A percentile compares a stretch with the other conserved stretches of the same genome.
Conservation (phyloP, 2,329 filamentous ascomycete genomes). For the Dactylellina parvicollis region DNA sequence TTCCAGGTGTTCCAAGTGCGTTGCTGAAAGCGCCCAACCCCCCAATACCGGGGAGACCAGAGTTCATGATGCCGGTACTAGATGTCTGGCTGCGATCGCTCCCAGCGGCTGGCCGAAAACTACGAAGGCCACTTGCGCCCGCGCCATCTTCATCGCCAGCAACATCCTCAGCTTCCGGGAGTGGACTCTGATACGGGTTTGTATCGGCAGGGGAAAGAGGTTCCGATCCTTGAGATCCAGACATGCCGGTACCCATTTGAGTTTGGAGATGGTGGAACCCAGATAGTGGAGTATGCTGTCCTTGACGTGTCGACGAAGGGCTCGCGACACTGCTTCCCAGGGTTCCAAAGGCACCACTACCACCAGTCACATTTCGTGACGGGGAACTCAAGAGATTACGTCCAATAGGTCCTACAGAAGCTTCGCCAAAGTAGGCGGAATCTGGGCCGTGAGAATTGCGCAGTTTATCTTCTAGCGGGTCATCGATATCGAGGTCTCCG, state of each 20-base stretch:
- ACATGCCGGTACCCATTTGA: constrained; percentile 60
- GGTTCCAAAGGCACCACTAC: constrained; percentile 66
- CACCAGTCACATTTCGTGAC: constrained; percentile 58
- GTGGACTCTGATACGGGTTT: constrained; percentile 93
- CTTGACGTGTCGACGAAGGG: constrained; percentile 68
- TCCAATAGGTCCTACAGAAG: constrained; percentile 60
- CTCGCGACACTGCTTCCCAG: constrained; percentile 68
- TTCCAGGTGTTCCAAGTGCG: constrained; percentile 72
- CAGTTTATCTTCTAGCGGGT: constrained; percentile 65
- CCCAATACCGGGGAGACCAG: constrained; percentile 70
- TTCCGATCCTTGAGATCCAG: constrained; percentile 66
- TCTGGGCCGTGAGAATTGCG: constrained; percentile 61
- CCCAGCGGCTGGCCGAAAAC: constrained; percentile 69
- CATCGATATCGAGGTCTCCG: constrained; percentile 77
- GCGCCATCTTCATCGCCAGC: constrained; percentile 69
- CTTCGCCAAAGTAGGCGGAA: constrained; percentile 29
- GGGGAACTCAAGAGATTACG: constrained; percentile 63
- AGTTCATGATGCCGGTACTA: constrained; percentile 71
- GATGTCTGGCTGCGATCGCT: constrained; percentile 94
- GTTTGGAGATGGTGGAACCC: constrained; percentile 66
- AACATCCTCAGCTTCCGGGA: constrained; percentile 75
- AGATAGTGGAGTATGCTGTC: constrained; percentile 60
- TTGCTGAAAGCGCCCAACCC: constrained; percentile 67
- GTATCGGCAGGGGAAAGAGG: constrained; percentile 92
- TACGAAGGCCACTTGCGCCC: constrained; percentile 64